Conservation (phyloP, 257 asterid genomes). For the Nemophila menziesii region DNA sequence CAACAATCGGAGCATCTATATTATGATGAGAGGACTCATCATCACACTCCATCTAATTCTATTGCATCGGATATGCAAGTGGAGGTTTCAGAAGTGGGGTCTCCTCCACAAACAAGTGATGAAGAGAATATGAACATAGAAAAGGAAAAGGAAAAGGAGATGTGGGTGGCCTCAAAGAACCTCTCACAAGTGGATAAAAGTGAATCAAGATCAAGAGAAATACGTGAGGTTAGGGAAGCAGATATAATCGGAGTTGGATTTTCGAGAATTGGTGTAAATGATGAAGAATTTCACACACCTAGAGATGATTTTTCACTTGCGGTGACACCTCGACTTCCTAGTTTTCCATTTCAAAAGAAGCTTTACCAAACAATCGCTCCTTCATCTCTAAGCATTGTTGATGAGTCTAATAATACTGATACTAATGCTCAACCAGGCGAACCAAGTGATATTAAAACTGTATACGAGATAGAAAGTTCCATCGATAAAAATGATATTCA, state of each 20-base stretch:
- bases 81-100: constrained; percentile 68
- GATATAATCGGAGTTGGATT: constrained; percentile 17
- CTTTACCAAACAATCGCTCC: constrained; percentile 1
- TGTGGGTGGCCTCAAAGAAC: constrained; percentile 23
- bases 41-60: constrained; percentile 43
- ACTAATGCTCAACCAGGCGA: background rate
- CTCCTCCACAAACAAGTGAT: constrained; percentile 44
- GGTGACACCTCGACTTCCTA: background rate
- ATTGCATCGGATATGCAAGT: constrained; percentile 89
- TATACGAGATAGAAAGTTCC: background rate
- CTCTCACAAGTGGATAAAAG: constrained; percentile 19
- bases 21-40: constrained; percentile 16
- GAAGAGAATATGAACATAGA: constrained; percentile 32
- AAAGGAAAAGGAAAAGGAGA: constrained; percentile 26
- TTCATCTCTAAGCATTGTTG: too few relatives aligned
- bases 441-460: background rate
- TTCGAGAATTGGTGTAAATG: constrained; percentile 18
- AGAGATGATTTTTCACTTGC: constrained; percentile 7
- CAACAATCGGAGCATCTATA: constrained; percentile 22
- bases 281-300: constrained; percentile 8
- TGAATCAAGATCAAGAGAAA: constrained; percentile 28
- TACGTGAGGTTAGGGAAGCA: constrained; percentile 19
- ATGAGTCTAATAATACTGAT: too few relatives aligned
- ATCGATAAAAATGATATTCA: background rate
- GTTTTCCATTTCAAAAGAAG: background rate